Evolutionary conservation across 2,329 filamentous ascomycete species (phyloP).

Genomic region (Penicillium sp.): DNA sequence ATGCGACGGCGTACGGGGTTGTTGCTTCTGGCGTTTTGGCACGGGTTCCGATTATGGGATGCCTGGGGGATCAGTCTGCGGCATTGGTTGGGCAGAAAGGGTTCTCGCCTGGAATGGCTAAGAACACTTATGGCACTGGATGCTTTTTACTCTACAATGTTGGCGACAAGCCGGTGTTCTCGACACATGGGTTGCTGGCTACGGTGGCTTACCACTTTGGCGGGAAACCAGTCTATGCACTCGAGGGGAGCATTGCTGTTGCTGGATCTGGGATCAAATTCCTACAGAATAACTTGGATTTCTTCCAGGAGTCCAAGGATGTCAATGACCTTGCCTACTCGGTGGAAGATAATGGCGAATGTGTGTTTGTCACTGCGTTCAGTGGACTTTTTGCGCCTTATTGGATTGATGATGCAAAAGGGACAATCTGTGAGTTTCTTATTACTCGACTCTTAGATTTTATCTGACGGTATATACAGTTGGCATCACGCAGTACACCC

Average conservation of each 20-base stretch:
- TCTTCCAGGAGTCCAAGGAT: conserved; percentile 60
- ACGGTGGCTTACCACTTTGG: conserved; percentile 83
- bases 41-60: conserved; percentile 72
- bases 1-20: conserved; percentile 67
- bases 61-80: conserved; percentile 81
- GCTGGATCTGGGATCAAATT: conserved; percentile 80
- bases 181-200: conserved; percentile 74
- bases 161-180: conserved; percentile 79
- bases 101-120: conserved; percentile 77
- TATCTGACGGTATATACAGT: conserved; percentile 46
- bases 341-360: conserved; percentile 75
- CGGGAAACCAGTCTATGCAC: conserved; percentile 70
- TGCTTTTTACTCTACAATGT: conserved; percentile 90
- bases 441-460: background rate
- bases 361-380: conserved; percentile 86
- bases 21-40: conserved; percentile 64
- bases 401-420: conserved; percentile 92
- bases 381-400: conserved; percentile 89
- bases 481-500: conserved; percentile 80
- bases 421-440: conserved; percentile 67
- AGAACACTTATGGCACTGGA: conserved; percentile 88
- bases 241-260: conserved; percentile 82
- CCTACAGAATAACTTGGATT: conserved; percentile 63
- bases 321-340: conserved; percentile 64
- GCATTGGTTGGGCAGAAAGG: conserved; percentile 83